phyloP scores from a whole-genome alignment of 352 stramenopile species.

The Globisporangium perplexum region DNA sequence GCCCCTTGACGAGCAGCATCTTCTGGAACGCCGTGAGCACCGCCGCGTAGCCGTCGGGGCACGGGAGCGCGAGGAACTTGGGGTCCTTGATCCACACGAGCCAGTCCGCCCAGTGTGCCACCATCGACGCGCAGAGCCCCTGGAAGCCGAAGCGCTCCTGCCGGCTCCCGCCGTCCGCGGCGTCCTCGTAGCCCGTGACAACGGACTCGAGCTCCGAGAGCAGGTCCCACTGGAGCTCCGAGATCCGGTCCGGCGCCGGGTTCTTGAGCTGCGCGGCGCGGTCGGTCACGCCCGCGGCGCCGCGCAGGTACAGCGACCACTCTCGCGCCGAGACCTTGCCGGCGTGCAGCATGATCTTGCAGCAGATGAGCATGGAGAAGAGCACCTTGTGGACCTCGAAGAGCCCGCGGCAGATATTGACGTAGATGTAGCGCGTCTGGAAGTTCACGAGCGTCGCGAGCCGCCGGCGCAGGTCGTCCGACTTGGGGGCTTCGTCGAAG shows the following conservation, averaged over 20 bases:
- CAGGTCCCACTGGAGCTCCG: conserved; percentile 78
- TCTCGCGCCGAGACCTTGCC: conserved; percentile 64
- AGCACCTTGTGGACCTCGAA: conserved; percentile 94
- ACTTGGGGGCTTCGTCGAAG: conserved; percentile 71
- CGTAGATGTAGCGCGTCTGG: conserved; percentile 90
- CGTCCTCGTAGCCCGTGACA: conserved; percentile 20
- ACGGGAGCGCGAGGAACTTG: conserved; percentile 32
- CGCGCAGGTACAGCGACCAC: conserved; percentile 89
- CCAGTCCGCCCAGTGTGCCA: conserved; percentile 53
- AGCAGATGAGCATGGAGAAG: conserved; percentile 93
- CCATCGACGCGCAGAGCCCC: conserved; percentile 63
- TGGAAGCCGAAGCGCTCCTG: conserved; percentile 37
- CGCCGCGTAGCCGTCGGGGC: conserved; percentile 36
- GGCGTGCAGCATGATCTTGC: conserved; percentile 89
- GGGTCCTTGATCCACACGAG: conserved; percentile 45
- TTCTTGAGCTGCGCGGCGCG: conserved; percentile 29
- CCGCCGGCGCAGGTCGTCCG: conserved; percentile 46
- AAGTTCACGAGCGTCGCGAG: conserved; percentile 85
- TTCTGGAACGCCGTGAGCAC: conserved; percentile 65
- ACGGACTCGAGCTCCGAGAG: conserved; percentile 71
- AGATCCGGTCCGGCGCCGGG: conserved; percentile 62
- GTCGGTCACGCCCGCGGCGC: conserved; percentile 21
- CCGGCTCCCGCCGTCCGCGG: conserved; percentile 1
- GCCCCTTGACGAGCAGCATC: conserved; percentile 65
- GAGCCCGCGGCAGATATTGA: conserved; percentile 92